These are phyloP conservation scores for Annulohypoxylon nitens DNA, from an alignment of 495 filamentous ascomycete species.

Conservation along the genomic window DNA sequence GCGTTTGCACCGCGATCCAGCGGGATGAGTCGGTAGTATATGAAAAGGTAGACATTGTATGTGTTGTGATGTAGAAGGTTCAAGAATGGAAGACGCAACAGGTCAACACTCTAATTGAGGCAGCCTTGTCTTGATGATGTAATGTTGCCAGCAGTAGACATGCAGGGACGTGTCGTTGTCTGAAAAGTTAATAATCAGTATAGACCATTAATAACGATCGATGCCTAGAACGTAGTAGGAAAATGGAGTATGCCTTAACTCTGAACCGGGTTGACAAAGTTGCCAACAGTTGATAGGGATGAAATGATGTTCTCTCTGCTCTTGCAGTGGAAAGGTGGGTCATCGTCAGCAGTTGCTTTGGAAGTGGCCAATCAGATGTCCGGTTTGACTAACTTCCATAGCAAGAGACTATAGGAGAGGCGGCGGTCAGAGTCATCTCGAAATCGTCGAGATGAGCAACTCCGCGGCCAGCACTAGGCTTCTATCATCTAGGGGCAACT, in stretches of 20 bases:
- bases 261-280: too few species aligned
- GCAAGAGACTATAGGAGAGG: conserved; percentile 5
- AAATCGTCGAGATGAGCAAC: conserved; percentile 28
- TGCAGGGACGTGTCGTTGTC: too few species aligned
- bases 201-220: too few species aligned
- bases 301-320: neutral
- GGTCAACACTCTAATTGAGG: too few species aligned
- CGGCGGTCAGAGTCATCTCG: conserved; percentile 23
- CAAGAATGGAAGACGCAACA: too few species aligned
- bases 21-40: conserved; percentile 44
- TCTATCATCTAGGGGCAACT: neutral
- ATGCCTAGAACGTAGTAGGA: too few species aligned
- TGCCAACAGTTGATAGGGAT: neutral
- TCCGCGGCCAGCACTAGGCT: conserved; percentile 30
- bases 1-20: conserved; percentile 68
- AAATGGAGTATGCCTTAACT: too few species aligned
- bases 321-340: conserved; percentile 8
- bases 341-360: conserved; percentile 33
- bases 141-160: too few species aligned
- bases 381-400: conserved; percentile 23
- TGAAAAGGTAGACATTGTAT: conserved; percentile 18
- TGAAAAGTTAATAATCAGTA: too few species aligned
- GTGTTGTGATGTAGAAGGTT: neutral
- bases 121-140: too few species aligned
- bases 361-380: conserved; percentile 40